Percentiles rank a stretch among this genome's conserved stretches.
These are phyloP conservation scores for Blastocystis sp. DNA, from an alignment of 352 stramenopile species.

Conservation along the genomic window DNA sequence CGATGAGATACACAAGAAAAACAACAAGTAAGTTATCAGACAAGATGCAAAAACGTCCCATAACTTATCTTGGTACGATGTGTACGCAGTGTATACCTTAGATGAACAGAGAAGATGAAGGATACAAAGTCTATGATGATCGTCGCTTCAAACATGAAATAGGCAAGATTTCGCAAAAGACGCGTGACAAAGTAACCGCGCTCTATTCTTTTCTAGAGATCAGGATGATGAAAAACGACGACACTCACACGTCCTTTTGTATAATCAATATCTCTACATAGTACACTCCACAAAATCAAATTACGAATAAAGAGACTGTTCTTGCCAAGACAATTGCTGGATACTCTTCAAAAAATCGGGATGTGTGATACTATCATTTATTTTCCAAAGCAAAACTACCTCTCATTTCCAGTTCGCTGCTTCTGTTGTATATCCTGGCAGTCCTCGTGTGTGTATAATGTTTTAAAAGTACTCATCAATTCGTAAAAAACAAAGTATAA, in stretches of 20 bases:
- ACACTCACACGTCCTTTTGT: conserved; percentile 1
- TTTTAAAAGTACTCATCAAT: too few species aligned
- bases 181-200: conserved; percentile 29
- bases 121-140: background rate
- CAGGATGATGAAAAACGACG: background rate
- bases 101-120: background rate
- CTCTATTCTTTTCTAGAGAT: background rate
- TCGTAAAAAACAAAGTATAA: too few species aligned
- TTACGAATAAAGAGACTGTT: conserved; percentile 44
- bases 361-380: background rate
- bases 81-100: conserved; percentile 26
- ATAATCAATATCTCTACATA: conserved; percentile 43
- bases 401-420: background rate
- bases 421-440: background rate
- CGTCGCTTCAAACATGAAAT: background rate
- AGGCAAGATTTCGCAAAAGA: conserved; percentile 6
- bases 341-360: conserved; percentile 49
- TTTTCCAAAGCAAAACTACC: background rate
- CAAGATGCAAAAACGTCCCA: conserved; percentile 49
- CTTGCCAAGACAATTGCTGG: conserved; percentile 36
- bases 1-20: background rate
- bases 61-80: background rate
- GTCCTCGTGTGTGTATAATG: too few species aligned
- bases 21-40: background rate
- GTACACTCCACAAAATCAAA: background rate